Evolutionary conservation across 1,284 basidiomycete species (phyloP), one percentile per base, ranked within the genome.

Genomic region (Schizophyllum amplum): DNA sequence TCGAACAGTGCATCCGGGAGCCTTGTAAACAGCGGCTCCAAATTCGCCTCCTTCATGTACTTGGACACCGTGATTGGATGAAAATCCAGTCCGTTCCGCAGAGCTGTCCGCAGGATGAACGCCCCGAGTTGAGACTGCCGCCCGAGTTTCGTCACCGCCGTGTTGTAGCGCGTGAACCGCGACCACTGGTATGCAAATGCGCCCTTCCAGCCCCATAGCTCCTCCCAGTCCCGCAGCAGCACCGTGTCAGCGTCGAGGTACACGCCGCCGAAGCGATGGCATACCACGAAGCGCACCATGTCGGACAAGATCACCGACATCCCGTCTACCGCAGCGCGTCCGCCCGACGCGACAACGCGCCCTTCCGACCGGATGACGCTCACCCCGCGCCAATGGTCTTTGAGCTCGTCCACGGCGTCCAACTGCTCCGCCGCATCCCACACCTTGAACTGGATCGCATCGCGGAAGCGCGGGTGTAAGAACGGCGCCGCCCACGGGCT

Each of bases 1-100:
- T 94, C 91, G 60, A 93, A 93, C 58, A 94, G 69, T 1, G 91
- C 90, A 69, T 93, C 91, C 0, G 91, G 91, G 23, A 94, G 74
- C 42, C 87, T 77, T 58, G 90, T 78, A 48, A 94, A 71, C 47
- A 94, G 71, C 15, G 77, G 79, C 62, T 92, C 87, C 50, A 92
- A 64, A 57, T 82, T 75, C 1, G 90, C 90, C 63, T 94, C 90
- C 68, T 85, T 84, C 25, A 86, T 80, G 66, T 94, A 94, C 57
- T 81, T 75, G 54, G 85, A 84, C 52, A 94, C 83, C 0, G 86
- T 89, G 84, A 91, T 90, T 0, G 91, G 91, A 17, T 90, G 88
- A 72, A 91, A 90, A 68, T 90, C 87, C 53, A 90, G 71, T 3
- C 83, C 84, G 62, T 90, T 90, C 68, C 82, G 83, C 63, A 91